Conservation (phyloP, 75 land plant species). For the Sequoiadendron giganteum region DNA sequence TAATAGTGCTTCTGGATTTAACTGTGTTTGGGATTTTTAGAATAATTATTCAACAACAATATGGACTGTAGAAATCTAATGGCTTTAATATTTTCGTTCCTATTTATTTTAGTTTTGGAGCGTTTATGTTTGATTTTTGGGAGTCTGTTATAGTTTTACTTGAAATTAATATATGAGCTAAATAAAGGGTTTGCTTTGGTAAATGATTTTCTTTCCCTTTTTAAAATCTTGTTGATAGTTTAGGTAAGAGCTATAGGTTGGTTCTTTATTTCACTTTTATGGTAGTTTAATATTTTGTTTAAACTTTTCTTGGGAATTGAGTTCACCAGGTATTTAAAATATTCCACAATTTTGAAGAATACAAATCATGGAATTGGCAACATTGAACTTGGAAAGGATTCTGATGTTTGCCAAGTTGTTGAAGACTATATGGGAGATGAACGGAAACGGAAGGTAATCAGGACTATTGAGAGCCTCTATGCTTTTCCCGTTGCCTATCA, state of each 20-base stretch:
- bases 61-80: no score
- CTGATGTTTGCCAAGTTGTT: not conserved
- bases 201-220: not conserved
- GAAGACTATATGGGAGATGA: conserved; percentile 13
- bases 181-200: not conserved
- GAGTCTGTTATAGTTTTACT: not conserved
- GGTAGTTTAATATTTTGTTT: not conserved
- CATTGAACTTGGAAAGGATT: not conserved
- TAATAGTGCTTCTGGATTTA: no score
- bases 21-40: no score
- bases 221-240: not conserved
- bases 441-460: conserved; percentile 5
- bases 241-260: not conserved
- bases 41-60: no score
- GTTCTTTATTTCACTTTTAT: not conserved
- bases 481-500: not conserved
- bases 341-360: conserved; percentile 15
- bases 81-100: not conserved
- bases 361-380: not conserved
- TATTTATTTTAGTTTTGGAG: not conserved
- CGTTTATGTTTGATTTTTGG: not conserved
- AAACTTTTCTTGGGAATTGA: not conserved
- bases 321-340: conserved; percentile 9
- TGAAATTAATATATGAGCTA: not conserved
- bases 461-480: conserved; percentile 7